Evolutionary conservation across 2,329 filamentous ascomycete species (phyloP), one percentile per base, ranked within the genome.

Genomic region (Karstenula rhodostoma): DNA sequence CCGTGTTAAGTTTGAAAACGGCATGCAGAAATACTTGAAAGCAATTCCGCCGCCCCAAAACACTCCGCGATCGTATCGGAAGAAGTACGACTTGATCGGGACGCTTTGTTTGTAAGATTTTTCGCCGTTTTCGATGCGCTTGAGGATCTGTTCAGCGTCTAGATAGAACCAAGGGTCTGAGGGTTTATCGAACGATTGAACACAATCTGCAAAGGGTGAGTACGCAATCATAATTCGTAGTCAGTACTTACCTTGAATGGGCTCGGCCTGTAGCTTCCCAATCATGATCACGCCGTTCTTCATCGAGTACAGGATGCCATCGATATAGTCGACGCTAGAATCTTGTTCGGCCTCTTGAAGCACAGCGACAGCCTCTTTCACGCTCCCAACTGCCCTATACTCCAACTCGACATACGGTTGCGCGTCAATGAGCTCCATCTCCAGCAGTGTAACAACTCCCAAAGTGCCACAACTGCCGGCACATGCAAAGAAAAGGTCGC

Each of bases 121-220:
- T 32, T 60, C 60, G 9, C 60, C 47, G 2, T 59, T 29, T 22
- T 56, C 56, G 17, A 25, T 62, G 25, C 46, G 63, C 23, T 67
- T 65, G 13, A 77, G 27, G 1, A 75, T 62, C 9, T 65, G 58
- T 64, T 86, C 77, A 1, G 85, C 89, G 64, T 90, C 89, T 2
- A 92, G 78, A 61, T 92, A 93, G 71, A 91, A 92, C 91, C 90
- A 93, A 0, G 88, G 86, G 65, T 93, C 90, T 4, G 73, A 75
- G 0, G 84, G 78, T 12, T 84, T 80, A n/a, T 84, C 85, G 73
- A 92, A 90, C 5, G 69, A 69, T 56, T 78, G 74, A 27, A 72
- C 68, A 13, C 56, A 63, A 9, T 64, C 67, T 55, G 29, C 33
- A 19, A 25, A 13, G 7, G 15, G 52, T 55, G 4, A 55, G 52